A percentile compares a stretch with the other conserved stretches of the same genome.
These are phyloP conservation scores for Aureobasidium sp. DNA, from an alignment of 2,329 filamentous ascomycete species.

Conservation along the genomic window DNA sequence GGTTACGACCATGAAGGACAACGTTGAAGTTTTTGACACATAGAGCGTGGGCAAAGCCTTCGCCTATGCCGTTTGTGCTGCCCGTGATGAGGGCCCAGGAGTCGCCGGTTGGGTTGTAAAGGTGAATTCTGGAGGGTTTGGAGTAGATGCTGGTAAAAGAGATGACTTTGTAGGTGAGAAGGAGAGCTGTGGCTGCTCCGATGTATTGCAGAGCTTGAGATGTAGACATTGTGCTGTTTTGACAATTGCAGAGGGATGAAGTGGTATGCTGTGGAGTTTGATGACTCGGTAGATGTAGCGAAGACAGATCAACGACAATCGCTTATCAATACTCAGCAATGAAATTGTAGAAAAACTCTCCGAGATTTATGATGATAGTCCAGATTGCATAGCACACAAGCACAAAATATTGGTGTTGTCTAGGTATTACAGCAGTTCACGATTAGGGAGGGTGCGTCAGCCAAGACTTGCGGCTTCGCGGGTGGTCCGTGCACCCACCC, in stretches of 20 bases:
- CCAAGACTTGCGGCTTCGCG: no score
- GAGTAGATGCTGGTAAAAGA: constrained; percentile 30
- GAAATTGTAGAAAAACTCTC: no score
- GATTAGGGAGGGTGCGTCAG: no score
- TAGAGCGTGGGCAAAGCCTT: constrained; percentile 58
- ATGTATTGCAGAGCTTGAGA: not conserved
- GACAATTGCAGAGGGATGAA: not conserved
- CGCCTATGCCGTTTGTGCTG: constrained; percentile 62
- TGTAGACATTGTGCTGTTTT: not conserved
- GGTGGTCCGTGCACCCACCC: no score
- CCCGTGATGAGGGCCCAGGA: constrained; percentile 61
- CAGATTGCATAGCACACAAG: no score
- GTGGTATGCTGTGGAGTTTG: not conserved
- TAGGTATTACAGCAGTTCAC: no score
- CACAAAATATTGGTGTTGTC: no score
- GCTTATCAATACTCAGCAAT: no score
- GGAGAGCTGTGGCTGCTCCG: not conserved
- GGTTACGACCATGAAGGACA: constrained; percentile 63
- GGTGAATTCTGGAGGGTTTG: constrained; percentile 28
- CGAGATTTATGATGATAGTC: no score
- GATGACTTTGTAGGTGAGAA: constrained; percentile 24
- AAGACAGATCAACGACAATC: no score
- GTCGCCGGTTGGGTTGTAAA: constrained; percentile 26
- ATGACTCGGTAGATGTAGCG: no score
- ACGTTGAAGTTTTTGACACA: constrained; percentile 60